These are phyloP conservation scores for Wickerhamiella infanticola DNA, from an alignment of 1,139 yeast genomes.

Conservation along the genomic window DNA sequence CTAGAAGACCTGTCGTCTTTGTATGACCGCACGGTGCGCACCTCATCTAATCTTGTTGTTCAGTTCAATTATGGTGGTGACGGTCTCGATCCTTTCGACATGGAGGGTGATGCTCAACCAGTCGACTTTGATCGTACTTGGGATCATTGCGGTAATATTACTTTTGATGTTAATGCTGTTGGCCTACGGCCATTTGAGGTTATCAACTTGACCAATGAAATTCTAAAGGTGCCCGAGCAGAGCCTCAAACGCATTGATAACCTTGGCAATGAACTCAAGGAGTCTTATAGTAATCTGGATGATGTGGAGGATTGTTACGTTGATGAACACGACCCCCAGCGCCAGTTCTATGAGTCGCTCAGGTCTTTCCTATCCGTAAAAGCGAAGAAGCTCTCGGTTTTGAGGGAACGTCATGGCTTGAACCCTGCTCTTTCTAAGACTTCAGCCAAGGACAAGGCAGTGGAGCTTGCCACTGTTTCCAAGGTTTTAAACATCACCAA, in stretches of 20 bases:
- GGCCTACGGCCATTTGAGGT: conserved; percentile 64
- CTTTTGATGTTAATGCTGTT: conserved; percentile 39
- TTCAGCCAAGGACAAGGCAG: conserved; percentile 32
- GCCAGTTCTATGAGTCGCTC: conserved; percentile 64
- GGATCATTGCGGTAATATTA: conserved; percentile 75
- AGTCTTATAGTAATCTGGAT: neutral
- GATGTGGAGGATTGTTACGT: conserved; percentile 28
- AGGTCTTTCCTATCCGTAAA: conserved; percentile 25
- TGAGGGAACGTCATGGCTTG: conserved; percentile 35
- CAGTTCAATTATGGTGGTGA: conserved; percentile 98
- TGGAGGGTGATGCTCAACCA: conserved; percentile 98
- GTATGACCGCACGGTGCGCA: conserved; percentile 89
- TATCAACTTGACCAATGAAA: conserved; percentile 35
- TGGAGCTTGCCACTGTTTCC: conserved; percentile 34
- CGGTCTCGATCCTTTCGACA: conserved; percentile 93
- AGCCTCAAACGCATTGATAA: conserved; percentile 55
- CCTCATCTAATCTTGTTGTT: conserved; percentile 89
- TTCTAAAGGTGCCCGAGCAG: conserved; percentile 46
- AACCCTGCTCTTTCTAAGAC: conserved; percentile 31
- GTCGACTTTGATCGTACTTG: conserved; percentile 89
- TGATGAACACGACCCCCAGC: conserved; percentile 74
- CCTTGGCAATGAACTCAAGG: conserved; percentile 39
- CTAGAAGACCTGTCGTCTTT: conserved; percentile 88
- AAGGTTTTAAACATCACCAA: conserved; percentile 64
- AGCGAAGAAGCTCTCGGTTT: conserved; percentile 39